These are phyloP conservation scores for Dioscorea alata DNA, from an alignment of 106 monocot species.

Conservation along the genomic window DNA sequence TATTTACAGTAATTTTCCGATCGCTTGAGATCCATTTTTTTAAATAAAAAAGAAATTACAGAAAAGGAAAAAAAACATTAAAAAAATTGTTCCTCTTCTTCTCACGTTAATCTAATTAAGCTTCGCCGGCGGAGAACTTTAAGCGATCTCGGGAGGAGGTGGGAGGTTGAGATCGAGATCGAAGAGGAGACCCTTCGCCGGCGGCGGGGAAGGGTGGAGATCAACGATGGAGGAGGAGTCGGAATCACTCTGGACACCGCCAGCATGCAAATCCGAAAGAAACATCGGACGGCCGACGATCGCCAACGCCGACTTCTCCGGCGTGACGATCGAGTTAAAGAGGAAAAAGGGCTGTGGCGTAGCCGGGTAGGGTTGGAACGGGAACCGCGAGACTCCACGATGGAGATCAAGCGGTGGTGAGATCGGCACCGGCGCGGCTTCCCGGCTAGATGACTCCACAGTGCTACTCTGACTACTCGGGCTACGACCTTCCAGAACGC, in stretches of 20 bases:
- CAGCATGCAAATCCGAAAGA: not conserved
- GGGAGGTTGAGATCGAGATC: conserved; percentile 1
- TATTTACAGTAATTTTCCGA: too few species aligned
- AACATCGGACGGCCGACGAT: too few species aligned
- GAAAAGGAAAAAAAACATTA: too few species aligned
- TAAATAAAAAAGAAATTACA: too few species aligned
- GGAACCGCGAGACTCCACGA: conserved; percentile 6
- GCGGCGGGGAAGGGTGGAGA: not conserved
- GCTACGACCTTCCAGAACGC: not conserved
- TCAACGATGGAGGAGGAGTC: conserved; percentile 10
- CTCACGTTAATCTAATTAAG: too few species aligned
- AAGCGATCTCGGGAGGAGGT: not conserved
- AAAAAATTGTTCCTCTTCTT: too few species aligned
- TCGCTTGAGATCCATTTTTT: too few species aligned
- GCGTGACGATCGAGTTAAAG: conserved; percentile 8
- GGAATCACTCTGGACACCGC: conserved; percentile 21
- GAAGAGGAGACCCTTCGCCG: not conserved
- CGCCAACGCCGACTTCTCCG: not conserved
- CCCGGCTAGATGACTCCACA: conserved; percentile 19
- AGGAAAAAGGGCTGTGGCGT: conserved; percentile 8
- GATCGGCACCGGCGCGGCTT: not conserved
- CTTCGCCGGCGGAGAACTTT: not conserved
- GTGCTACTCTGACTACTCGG: conserved; percentile 26
- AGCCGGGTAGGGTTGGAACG: conserved; percentile 1
- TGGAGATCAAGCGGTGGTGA: conserved; percentile 1